A percentile compares a stretch with the other conserved stretches of the same genome.
Conservation (phyloP, 1,284 basidiomycete species). For the Tilletia walkeri region DNA sequence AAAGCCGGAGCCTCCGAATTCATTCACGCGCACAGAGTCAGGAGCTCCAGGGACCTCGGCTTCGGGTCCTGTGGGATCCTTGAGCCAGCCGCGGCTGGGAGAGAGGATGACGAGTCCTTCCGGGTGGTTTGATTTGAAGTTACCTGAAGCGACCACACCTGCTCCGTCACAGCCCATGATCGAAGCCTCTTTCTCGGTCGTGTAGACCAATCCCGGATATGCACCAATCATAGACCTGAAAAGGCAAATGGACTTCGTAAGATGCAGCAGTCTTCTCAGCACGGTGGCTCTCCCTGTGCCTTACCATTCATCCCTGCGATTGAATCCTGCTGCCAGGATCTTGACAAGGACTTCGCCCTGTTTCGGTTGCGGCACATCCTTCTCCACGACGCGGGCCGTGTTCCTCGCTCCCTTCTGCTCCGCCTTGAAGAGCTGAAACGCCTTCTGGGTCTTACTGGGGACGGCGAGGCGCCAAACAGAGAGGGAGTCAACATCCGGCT, state of each 20-base stretch:
- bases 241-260: background rate
- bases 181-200: slow-evolving; percentile 58
- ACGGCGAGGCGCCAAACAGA: too few species aligned
- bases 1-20: slow-evolving; percentile 42
- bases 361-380: slow-evolving; percentile 30
- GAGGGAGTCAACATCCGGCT: too few species aligned
- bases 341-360: slow-evolving; percentile 40
- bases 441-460: slow-evolving; percentile 30
- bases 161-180: slow-evolving; percentile 71
- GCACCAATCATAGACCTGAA: slow-evolving; percentile 61
- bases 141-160: slow-evolving; percentile 66
- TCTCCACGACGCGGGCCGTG: slow-evolving; percentile 31
- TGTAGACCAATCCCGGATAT: slow-evolving; percentile 67
- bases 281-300: background rate
- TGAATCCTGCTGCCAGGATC: slow-evolving; percentile 68
- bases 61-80: slow-evolving; percentile 62
- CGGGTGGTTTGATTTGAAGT: slow-evolving; percentile 60
- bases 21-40: slow-evolving; percentile 39
- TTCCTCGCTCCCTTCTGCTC: slow-evolving; percentile 39
- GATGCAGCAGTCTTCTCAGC: background rate
- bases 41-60: slow-evolving; percentile 34
- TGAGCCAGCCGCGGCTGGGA: slow-evolving; percentile 73
- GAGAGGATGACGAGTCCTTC: slow-evolving; percentile 66
- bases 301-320: slow-evolving; percentile 75
- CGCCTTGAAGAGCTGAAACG: slow-evolving; percentile 40